phyloP scores from a whole-genome alignment of 148 eudicot species.

The Chenopodium formosanum region DNA sequence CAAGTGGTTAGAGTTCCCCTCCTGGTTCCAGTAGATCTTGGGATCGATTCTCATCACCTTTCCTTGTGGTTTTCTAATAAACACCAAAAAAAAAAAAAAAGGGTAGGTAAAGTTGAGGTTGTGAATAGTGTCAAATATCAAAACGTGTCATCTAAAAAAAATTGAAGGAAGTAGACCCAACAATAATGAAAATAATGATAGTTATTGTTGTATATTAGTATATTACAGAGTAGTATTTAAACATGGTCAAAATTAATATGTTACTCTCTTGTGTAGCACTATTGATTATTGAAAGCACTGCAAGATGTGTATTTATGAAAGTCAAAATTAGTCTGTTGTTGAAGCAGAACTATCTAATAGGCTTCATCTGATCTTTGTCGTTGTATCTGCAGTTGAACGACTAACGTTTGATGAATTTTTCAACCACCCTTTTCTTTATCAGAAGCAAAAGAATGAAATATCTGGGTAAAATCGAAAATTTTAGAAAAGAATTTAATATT shows the following conservation, averaged over 20 bases:
- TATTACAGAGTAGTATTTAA: too few relatives aligned
- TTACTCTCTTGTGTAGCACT: neutral
- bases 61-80: too few relatives aligned
- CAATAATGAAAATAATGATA: too few relatives aligned
- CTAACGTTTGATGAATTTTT: conserved; percentile 94
- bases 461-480: conserved; percentile 45
- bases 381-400: conserved; percentile 68
- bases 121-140: too few relatives aligned
- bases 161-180: too few relatives aligned
- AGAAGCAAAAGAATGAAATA: conserved; percentile 44
- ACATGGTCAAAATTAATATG: neutral
- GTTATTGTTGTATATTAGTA: too few relatives aligned
- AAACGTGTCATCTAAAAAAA: too few relatives aligned
- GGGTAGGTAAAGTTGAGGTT: too few relatives aligned
- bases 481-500: neutral
- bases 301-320: neutral
- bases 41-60: too few relatives aligned
- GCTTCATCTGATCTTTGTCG: conserved; percentile 19
- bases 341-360: neutral
- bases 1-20: too few relatives aligned
- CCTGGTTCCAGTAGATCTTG: too few relatives aligned
- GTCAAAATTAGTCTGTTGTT: neutral
- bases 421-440: conserved; percentile 76
- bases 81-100: too few relatives aligned
- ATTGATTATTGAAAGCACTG: neutral